phyloP scores from a whole-genome alignment of 768 basidiomycete genomes.

The Kwoniella dendrophila region DNA sequence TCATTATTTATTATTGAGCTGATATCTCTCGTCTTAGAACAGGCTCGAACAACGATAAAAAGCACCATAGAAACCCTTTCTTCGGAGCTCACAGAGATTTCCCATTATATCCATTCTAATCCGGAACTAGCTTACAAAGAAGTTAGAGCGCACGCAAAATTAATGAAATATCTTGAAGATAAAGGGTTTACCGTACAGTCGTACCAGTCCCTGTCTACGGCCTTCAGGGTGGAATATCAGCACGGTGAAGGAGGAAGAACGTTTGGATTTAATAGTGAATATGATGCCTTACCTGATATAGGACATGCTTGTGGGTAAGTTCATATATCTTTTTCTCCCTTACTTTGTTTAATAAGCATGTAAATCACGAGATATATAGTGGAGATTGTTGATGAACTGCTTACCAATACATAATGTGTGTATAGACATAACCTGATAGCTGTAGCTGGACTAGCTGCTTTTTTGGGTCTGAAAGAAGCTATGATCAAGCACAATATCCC shows the following conservation, averaged over 20 bases:
- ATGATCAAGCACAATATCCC: constrained; percentile 33
- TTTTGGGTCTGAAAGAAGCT: constrained; percentile 26
- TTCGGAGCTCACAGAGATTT: too few species aligned
- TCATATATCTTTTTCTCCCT: too few species aligned
- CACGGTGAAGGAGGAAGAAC: constrained; percentile 14
- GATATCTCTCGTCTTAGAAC: too few species aligned
- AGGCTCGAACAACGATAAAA: too few species aligned
- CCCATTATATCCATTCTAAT: too few species aligned
- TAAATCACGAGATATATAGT: background rate
- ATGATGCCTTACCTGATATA: constrained; percentile 38
- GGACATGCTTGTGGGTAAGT: constrained; percentile 35
- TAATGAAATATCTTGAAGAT: constrained; percentile 19
- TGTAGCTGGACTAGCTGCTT: constrained; percentile 32
- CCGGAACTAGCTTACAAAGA: constrained; percentile 16
- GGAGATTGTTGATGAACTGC: background rate
- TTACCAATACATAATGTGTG: background rate
- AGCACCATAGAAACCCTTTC: too few species aligned
- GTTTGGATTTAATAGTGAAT: constrained; percentile 35
- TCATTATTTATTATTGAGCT: too few species aligned
- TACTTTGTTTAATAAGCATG: too few species aligned
- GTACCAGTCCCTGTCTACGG: constrained; percentile 19
- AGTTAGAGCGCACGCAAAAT: constrained; percentile 18
- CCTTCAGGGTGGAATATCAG: constrained; percentile 28
- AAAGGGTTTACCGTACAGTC: constrained; percentile 21
- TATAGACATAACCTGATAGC: constrained; percentile 40